phyloP scores from a whole-genome alignment of 208 protist genomes.

The Entamoeba invadens region DNA sequence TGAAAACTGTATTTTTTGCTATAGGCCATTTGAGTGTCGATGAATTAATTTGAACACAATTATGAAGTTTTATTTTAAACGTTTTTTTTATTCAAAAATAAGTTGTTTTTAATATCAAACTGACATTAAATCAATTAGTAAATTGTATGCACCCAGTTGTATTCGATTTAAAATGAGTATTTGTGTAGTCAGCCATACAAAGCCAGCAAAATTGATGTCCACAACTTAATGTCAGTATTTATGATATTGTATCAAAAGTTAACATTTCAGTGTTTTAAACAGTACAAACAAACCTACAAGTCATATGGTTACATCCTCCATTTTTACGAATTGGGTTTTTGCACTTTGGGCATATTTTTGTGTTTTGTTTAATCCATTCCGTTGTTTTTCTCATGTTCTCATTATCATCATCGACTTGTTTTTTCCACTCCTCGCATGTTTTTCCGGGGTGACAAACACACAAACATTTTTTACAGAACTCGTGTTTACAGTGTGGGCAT shows the following conservation, averaged over 20 bases:
- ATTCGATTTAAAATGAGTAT: not conserved
- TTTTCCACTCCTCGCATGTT: not conserved
- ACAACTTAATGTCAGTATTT: no score
- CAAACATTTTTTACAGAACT: not conserved
- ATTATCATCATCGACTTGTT: not conserved
- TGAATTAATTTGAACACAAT: no score
- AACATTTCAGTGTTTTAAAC: no score
- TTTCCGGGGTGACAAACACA: not conserved
- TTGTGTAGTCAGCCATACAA: not conserved
- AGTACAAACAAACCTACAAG: no score
- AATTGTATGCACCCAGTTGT: not conserved
- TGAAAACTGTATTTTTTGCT: no score
- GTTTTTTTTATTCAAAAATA: no score
- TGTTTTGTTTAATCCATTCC: not conserved
- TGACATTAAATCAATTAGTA: not conserved
- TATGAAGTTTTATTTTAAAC: no score
- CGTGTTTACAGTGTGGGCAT: not conserved
- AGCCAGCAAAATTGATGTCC: not conserved
- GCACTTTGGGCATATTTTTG: not conserved
- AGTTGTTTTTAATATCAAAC: no score
- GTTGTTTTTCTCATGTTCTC: not conserved
- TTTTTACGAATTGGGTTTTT: not conserved
- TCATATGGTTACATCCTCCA: not conserved
- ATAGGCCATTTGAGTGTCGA: no score
- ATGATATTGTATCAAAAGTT: no score